A percentile compares a stretch with the other conserved stretches of the same genome.
Conservation (phyloP, 768 basidiomycete genomes). For the Kwoniella botswanensis region DNA sequence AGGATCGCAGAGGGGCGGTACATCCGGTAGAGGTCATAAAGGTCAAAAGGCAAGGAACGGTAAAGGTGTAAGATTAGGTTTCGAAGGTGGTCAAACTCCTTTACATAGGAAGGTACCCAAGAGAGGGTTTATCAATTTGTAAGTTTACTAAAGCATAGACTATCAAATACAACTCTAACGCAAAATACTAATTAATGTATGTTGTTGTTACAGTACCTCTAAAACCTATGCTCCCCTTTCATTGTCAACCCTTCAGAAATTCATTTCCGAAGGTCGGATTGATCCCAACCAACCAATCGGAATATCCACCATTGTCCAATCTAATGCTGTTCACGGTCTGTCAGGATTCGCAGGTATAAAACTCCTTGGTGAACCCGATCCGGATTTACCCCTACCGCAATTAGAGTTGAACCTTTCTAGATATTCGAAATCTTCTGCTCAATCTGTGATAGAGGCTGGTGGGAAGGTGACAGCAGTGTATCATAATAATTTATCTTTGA, state of each 20-base stretch:
- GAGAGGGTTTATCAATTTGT: constrained; percentile 92
- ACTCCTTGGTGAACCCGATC: constrained; percentile 69
- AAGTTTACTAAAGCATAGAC: constrained; percentile 55
- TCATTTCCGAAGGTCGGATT: constrained; percentile 84
- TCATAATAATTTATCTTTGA: constrained; percentile 83
- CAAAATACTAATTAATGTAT: neutral
- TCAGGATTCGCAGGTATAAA: constrained; percentile 81
- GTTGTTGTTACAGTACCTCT: constrained; percentile 64
- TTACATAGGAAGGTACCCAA: constrained; percentile 90
- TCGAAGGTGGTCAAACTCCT: constrained; percentile 97
- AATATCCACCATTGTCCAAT: constrained; percentile 78
- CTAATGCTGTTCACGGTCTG: constrained; percentile 84
- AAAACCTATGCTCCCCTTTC: constrained; percentile 83
- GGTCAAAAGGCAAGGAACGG: constrained; percentile 94
- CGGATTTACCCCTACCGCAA: constrained; percentile 59
- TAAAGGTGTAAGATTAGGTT: constrained; percentile 78
- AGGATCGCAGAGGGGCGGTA: constrained; percentile 87
- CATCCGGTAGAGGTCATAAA: constrained; percentile 91
- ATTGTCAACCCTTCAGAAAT: constrained; percentile 83
- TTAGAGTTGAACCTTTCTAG: constrained; percentile 82
- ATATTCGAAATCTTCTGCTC: constrained; percentile 83
- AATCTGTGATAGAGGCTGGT: constrained; percentile 78
- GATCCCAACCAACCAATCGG: constrained; percentile 83
- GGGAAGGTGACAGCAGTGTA: constrained; percentile 88
- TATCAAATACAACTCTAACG: too few relatives aligned